These are phyloP conservation scores for Pseudogymnoascus sp. DNA, from an alignment of 2,329 filamentous ascomycete genomes.

Conservation along the genomic window DNA sequence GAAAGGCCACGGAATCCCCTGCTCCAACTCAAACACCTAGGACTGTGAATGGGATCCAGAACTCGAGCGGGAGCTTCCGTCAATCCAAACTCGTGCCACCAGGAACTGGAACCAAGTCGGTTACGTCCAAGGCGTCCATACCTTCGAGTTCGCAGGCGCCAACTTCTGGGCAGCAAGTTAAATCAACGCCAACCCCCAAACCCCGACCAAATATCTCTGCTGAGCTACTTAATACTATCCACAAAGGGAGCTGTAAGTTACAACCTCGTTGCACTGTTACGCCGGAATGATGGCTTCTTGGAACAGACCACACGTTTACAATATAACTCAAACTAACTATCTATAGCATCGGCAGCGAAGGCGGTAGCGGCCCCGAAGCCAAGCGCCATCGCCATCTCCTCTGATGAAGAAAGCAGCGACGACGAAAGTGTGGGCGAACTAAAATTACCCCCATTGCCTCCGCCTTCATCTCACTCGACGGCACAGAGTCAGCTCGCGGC, in stretches of 20 bases:
- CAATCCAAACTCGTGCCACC: neutral
- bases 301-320: neutral
- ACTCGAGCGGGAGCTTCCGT: neutral
- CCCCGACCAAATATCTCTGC: neutral
- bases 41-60: neutral
- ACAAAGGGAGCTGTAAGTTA: neutral
- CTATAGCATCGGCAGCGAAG: neutral
- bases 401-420: neutral
- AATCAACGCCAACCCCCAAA: neutral
- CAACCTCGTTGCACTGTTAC: neutral
- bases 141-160: neutral
- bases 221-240: slow-evolving; percentile 1
- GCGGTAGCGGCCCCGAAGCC: neutral
- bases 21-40: neutral
- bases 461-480: neutral
- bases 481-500: neutral
- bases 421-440: slow-evolving; percentile 1
- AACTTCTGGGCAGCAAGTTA: neutral
- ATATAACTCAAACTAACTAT: neutral
- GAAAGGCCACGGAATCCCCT: neutral
- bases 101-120: neutral
- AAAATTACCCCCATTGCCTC: neutral
- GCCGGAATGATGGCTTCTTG: neutral
- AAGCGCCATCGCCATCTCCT: neutral
- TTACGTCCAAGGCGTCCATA: neutral